Percentiles rank a stretch among this genome's conserved stretches.
phyloP scores from a whole-genome alignment of 2,329 filamentous ascomycete genomes.

The Westerdykella sp. region DNA sequence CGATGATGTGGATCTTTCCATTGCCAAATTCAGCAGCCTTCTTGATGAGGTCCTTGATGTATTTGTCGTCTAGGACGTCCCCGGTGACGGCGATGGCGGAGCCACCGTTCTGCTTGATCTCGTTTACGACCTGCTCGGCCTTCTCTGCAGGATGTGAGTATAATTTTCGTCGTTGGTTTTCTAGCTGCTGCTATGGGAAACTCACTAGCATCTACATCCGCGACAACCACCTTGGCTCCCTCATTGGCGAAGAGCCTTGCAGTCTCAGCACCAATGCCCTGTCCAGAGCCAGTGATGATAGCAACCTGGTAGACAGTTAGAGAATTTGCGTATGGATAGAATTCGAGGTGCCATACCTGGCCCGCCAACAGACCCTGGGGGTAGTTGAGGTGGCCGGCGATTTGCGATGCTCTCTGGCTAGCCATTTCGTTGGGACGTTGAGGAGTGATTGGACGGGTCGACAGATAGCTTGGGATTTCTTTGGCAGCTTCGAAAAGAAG shows the following conservation, averaged over 20 bases:
- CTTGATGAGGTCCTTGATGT: conserved; percentile 66
- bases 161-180: background rate
- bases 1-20: conserved; percentile 85
- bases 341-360: conserved; percentile 40
- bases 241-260: conserved; percentile 80
- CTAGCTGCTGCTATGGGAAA: conserved; percentile 1
- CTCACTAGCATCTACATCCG: conserved; percentile 70
- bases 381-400: conserved; percentile 74
- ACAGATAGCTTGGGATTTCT: background rate
- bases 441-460: background rate
- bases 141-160: conserved; percentile 51
- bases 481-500: background rate
- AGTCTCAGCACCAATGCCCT: conserved; percentile 82
- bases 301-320: conserved; percentile 45
- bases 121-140: conserved; percentile 58
- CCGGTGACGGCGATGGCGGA: conserved; percentile 68
- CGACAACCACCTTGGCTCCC: conserved; percentile 75
- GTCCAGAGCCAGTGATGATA: conserved; percentile 80
- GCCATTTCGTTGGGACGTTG: conserved; percentile 5
- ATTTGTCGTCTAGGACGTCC: conserved; percentile 66
- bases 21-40: conserved; percentile 72
- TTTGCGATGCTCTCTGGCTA: conserved; percentile 57
- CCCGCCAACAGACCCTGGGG: conserved; percentile 71
- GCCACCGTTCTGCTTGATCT: conserved; percentile 62
- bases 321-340: too few species aligned